A percentile compares a stretch with the other conserved stretches of the same genome.
Conservation (phyloP, 495 filamentous ascomycete species). For the Platismatia glauca region DNA sequence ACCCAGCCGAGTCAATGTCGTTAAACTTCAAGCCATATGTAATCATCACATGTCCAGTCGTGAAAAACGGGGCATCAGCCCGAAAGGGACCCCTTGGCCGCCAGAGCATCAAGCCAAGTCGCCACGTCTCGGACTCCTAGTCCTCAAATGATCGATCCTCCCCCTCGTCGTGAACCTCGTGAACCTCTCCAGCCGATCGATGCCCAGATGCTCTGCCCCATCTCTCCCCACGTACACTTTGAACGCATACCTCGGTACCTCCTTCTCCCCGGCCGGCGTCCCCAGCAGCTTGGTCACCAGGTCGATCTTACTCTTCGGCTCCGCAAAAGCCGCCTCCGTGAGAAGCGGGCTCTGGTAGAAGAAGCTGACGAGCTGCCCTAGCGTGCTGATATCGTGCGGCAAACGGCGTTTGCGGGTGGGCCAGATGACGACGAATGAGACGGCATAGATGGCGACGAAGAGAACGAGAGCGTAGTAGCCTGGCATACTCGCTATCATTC, state of each 20-base stretch:
- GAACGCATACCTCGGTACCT: conserved; percentile 49
- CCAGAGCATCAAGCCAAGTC: background rate
- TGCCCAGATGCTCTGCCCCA: conserved; percentile 54
- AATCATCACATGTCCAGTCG: background rate
- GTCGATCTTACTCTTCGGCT: conserved; percentile 50
- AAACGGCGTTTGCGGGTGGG: conserved; percentile 47
- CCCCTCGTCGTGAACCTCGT: background rate
- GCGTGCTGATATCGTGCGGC: conserved; percentile 58
- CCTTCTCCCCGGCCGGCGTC: conserved; percentile 37
- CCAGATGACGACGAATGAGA: conserved; percentile 55
- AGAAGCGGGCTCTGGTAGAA: conserved; percentile 61
- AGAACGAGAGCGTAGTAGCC: conserved; percentile 57
- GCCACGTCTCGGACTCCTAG: background rate
- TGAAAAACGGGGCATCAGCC: background rate
- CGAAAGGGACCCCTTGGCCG: background rate
- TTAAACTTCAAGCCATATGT: conserved; percentile 10
- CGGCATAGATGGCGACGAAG: conserved; percentile 56
- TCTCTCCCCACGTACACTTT: conserved; percentile 53
- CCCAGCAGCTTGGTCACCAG: conserved; percentile 52
- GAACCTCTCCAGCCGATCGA: conserved; percentile 47
- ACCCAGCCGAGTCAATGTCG: background rate
- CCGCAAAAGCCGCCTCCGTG: conserved; percentile 55
- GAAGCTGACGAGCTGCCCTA: conserved; percentile 71
- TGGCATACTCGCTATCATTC: conserved; percentile 60
- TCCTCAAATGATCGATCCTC: background rate